Base-by-base conservation (phyloP, 805 yeast species). In the Spathaspora hagerdaliae region DNA sequence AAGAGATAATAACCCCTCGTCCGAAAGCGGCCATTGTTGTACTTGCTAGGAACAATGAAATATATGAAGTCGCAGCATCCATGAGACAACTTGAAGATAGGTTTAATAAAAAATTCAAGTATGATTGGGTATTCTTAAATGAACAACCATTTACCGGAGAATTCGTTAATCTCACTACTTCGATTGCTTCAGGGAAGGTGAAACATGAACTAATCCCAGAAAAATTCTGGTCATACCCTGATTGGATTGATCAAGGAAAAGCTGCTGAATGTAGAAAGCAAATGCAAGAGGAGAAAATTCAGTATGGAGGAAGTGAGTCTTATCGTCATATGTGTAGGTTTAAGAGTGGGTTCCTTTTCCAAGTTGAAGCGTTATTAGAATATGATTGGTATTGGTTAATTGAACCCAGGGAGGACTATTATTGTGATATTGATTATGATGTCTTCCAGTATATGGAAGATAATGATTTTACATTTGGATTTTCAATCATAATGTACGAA, bases 231-330 rank as follows among this genome's bases (percentile, higher is more conserved):
- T 73, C 84, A 0, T 84, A 78, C 71, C 96, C 96, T 15, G 77
- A 19, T 19, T 19, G 24, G 24, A 19, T 19, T 19, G 24, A 19
- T 19, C 24, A 19, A 19, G 24, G 4, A 74, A 1, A 80, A 65
- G 96, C 95, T 13, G 80, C 78, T 1, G 56, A 62, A 24, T 73
- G 77, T 36, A 76, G 95, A 51, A 72, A 74, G 49, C 65, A 71
- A 42, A 78, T 85, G 89, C 57, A 58, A 8, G 64, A 55, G 31
- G 61, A 74, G 50, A 86, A 67, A 79, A 96, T 67, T 92, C 87
- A 64, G 87, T 87, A 96, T 87, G 96, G 62, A 77, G 96, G 92
- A 87, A 65, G 84, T 92, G 12, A 96, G 96, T 1, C 84, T 87
- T 19, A 19, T 19, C 24, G 24, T 3, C 24, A 19, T 5, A 19